phyloP scores from a whole-genome alignment of 202 grass and related monocot genomes.

The Bolboschoenoplectus hybrid region DNA sequence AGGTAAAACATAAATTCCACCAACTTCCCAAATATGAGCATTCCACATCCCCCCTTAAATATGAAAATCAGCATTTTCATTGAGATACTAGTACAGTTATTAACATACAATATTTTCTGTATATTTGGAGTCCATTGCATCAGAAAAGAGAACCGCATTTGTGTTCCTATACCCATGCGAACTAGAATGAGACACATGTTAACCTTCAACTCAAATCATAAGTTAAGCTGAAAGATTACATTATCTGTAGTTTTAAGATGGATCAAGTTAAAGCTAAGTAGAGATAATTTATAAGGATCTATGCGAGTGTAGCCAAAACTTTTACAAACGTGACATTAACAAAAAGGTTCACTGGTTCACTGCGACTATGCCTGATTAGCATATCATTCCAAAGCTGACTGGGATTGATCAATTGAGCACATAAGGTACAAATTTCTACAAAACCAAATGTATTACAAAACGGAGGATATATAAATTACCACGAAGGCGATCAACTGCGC shows the following conservation, averaged over 20 bases:
- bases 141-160: not conserved
- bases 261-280: not conserved
- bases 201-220: not conserved
- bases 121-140: not conserved
- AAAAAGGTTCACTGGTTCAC: not conserved
- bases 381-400: not conserved
- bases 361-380: not conserved
- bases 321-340: not conserved
- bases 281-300: not conserved
- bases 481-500: constrained; percentile 86
- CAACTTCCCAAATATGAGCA: not conserved
- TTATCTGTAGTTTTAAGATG: not conserved
- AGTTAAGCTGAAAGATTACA: not conserved
- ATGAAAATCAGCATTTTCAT: not conserved
- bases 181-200: not conserved
- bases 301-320: no score
- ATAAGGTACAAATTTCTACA: not conserved
- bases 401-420: not conserved
- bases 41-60: not conserved
- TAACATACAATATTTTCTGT: not conserved
- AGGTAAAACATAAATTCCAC: not conserved
- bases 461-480: constrained; percentile 42
- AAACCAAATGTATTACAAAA: not conserved
- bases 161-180: not conserved
- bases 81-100: not conserved